Percentiles rank a stretch among this genome's conserved stretches.
Conservation (phyloP, 2,329 filamentous ascomycete species). For the Aspergillus eucalypticola region DNA sequence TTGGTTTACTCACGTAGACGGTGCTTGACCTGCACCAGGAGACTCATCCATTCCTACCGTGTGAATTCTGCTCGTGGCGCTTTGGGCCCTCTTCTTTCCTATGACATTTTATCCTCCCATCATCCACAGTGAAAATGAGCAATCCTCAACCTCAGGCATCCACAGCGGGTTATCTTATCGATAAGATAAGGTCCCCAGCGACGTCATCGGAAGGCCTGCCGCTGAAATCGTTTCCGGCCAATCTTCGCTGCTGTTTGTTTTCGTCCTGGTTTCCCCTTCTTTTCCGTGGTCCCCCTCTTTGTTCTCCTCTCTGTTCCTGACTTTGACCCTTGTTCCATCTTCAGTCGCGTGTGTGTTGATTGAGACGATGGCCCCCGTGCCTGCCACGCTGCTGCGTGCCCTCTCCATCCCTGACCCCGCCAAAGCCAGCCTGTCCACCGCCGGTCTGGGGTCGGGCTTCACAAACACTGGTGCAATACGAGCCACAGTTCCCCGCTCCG, state of each 20-base stretch:
- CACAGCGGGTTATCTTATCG: background rate
- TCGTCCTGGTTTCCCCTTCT: background rate
- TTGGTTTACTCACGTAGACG: background rate
- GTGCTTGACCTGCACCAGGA: background rate
- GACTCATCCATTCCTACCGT: too few relatives aligned
- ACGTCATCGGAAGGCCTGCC: conserved; percentile 8
- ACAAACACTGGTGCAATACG: conserved; percentile 46
- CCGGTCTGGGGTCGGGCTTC: conserved; percentile 47
- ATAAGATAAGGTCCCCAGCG: background rate
- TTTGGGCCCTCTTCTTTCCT: too few relatives aligned
- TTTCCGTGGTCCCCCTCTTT: background rate
- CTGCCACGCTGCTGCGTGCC: conserved; percentile 38
- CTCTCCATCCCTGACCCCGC: conserved; percentile 39
- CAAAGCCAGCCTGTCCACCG: conserved; percentile 37
- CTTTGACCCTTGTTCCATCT: background rate
- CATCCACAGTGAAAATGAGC: background rate
- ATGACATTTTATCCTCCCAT: too few relatives aligned
- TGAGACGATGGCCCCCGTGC: conserved; percentile 32
- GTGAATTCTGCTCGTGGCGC: too few relatives aligned
- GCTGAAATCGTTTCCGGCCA: background rate
- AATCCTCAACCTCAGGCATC: too few relatives aligned
- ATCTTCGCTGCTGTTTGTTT: background rate
- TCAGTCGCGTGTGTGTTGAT: background rate
- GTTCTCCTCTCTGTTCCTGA: background rate
- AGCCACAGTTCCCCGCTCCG: conserved; percentile 28